Base-by-base conservation (phyloP, 1,284 basidiomycete genomes). In the Microbotryum violaceum region DNA sequence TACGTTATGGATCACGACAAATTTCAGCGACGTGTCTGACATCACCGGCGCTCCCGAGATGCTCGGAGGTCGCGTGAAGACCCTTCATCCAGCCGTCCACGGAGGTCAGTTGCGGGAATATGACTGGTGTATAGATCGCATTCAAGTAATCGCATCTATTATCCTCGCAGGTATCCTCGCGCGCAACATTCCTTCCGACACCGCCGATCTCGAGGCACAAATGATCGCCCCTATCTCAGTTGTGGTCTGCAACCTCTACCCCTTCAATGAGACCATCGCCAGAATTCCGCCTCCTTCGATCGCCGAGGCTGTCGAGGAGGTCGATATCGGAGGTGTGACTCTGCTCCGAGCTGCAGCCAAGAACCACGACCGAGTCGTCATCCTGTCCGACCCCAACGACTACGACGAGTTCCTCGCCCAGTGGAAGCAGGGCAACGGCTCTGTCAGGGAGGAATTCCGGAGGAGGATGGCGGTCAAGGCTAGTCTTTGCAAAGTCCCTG, bases 1-100 rank as follows among this genome's bases (percentile, higher is more conserved):
- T 42, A 16, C 7, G 18, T 49, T 10, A 42, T 42, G 12, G 37
- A 42, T 29, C 42, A 33, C 4, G n/a, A 4, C 18, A n/a, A 16
- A 33, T 31, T 31, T 20, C 69, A 97, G 93, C 69, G 96, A 99
- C 83, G 93, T 99, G 51, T 91, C 92, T 23, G 89, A 92, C 73
- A 89, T 98, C 77, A 98, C 96, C 56, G 94, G 94, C 74, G 93
- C 93, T 1, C 96, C 94, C n/a, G 96, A 99, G 77, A 98, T 99
- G 91, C 83, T 99, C 18, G 93, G 94, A 59, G 96, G 96, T 49
- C 83, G 96, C 66, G 96, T 98, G 68, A 98, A 99, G 81, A 99
- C 96, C 6, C 83, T 99, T n/a, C 96, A 99, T 74, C 96, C 96
- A 56, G 93, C 89, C 23, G 91, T 99, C 27, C 96, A 99, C 75